These are phyloP conservation scores for Epichloe hybrida DNA, from an alignment of 2,329 filamentous ascomycete species.

Conservation along the genomic window DNA sequence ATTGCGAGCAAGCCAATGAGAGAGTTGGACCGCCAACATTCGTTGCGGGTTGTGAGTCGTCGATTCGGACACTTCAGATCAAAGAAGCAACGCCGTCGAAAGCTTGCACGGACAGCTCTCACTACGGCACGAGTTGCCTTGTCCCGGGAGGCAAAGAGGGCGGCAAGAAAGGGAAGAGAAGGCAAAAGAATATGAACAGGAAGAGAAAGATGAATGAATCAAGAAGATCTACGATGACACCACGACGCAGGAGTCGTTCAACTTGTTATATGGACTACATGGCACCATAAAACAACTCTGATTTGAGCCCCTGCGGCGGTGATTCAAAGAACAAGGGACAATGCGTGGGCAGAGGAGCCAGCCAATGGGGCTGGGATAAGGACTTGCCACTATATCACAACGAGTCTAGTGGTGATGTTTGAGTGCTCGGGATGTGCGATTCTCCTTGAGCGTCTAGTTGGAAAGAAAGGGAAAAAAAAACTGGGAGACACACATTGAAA, in stretches of 20 bases:
- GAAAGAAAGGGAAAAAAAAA: no score
- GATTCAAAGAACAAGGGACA: neutral
- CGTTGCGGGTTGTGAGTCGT: neutral
- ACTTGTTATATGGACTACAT: neutral
- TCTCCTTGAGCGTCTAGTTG: no score
- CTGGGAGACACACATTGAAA: no score
- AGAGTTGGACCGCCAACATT: no score
- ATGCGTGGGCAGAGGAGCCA: neutral
- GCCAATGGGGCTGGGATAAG: neutral
- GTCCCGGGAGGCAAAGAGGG: neutral
- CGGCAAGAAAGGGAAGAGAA: neutral
- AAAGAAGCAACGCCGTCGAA: neutral
- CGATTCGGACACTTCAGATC: neutral
- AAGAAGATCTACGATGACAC: neutral
- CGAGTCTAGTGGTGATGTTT: neutral
- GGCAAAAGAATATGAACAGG: neutral
- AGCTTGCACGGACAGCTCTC: neutral
- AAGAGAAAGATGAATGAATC: neutral
- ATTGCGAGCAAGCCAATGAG: neutral
- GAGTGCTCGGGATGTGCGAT: neutral
- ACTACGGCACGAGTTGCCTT: no score
- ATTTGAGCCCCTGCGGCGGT: neutral
- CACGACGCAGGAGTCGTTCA: neutral
- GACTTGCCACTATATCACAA: neutral
- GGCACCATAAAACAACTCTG: neutral